Base-by-base conservation (phyloP, 2,329 filamentous ascomycete species). In the Phialocephala subalpina region DNA sequence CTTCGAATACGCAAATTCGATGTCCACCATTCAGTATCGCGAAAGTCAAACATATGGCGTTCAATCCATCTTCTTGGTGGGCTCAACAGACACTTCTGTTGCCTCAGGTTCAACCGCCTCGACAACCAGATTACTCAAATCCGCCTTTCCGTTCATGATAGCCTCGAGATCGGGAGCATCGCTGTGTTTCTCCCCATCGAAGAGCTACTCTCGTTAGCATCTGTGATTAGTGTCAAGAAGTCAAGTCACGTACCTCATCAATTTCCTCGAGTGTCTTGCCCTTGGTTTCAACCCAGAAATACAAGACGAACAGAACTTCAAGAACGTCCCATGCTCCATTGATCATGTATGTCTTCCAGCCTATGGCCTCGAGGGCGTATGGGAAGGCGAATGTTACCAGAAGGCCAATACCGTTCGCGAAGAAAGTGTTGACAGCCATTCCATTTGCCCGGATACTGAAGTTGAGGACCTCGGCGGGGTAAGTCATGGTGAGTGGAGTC, bases 401-500 rank as follows among this genome's bases (percentile, higher is more conserved):
- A 6, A 55, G 33, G 5, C 52, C 76, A 25, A 78, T 70, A 2
- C 65, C 66, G 36, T 78, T 78, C 12, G 77, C 63, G 20, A 67
- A 64, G 16, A 79, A 73, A 1, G 70, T 66, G 16, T 79, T 81
- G 45, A 81, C 73, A 0, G 78, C 81, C 69, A 83, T 74, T 0
- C 82, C 83, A 57, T 82, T 82, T 0, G 82, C 82, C 22, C 83
- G 79, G 53, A 84, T 82, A 0, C 80, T 79, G 67, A 83, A 84
- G 70, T 82, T 80, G 71, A 84, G 58, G 9, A 84, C 77, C 71
- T 85, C 83, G 0, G 83, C 78, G 0, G 83, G 82, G 65, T 85
- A 85, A 1, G 52, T 35, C 29, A 55, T 35, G 52, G 52, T 55
- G 5, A 86, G 69, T 2, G 83, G 83, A 9, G 82, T 85, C 81